phyloP scores from a whole-genome alignment of 2,329 filamentous ascomycete genomes.

The Didymella keratinophila region DNA sequence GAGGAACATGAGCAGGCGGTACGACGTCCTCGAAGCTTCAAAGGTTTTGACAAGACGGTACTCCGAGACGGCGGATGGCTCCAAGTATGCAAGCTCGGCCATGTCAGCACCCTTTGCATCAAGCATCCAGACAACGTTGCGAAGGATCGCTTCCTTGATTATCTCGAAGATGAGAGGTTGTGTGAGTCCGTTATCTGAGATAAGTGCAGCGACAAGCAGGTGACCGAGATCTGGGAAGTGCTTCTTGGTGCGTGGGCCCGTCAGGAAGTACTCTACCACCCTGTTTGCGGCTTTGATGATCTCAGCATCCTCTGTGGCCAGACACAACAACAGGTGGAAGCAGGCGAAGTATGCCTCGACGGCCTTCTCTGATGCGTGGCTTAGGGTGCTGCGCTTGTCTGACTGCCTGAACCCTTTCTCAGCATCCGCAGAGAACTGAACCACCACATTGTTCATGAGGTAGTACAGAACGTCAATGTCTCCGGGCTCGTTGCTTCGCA shows the following conservation, averaged over 20 bases:
- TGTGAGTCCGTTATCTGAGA: slow-evolving; percentile 55
- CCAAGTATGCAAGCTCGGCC: slow-evolving; percentile 59
- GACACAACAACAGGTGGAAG: slow-evolving; percentile 60
- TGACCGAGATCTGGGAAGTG: slow-evolving; percentile 59
- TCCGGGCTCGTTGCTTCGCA: slow-evolving; percentile 24
- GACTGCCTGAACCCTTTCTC: slow-evolving; percentile 22
- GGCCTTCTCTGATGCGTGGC: slow-evolving; percentile 61
- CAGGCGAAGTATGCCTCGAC: slow-evolving; percentile 63
- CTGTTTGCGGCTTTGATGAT: slow-evolving; percentile 54
- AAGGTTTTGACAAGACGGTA: slow-evolving; percentile 61
- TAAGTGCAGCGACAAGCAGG: slow-evolving; percentile 58
- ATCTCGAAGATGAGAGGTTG: slow-evolving; percentile 53
- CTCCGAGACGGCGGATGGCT: slow-evolving; percentile 51
- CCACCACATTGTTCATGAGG: slow-evolving; percentile 62
- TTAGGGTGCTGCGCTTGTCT: slow-evolving; percentile 51
- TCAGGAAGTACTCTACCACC: slow-evolving; percentile 51
- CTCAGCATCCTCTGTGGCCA: slow-evolving; percentile 50
- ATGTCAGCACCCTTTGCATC: slow-evolving; percentile 46
- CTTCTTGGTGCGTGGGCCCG: slow-evolving; percentile 52
- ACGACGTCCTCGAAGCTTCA: slow-evolving; percentile 56
- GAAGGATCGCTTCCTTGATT: slow-evolving; percentile 59
- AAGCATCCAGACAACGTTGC: slow-evolving; percentile 63
- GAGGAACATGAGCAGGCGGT: slow-evolving; percentile 62
- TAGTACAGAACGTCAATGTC: slow-evolving; percentile 52
- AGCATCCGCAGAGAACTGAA: slow-evolving; percentile 55